These are phyloP conservation scores for Phytophthora syringae DNA, from an alignment of 352 stramenopile genomes.

Conservation along the genomic window DNA sequence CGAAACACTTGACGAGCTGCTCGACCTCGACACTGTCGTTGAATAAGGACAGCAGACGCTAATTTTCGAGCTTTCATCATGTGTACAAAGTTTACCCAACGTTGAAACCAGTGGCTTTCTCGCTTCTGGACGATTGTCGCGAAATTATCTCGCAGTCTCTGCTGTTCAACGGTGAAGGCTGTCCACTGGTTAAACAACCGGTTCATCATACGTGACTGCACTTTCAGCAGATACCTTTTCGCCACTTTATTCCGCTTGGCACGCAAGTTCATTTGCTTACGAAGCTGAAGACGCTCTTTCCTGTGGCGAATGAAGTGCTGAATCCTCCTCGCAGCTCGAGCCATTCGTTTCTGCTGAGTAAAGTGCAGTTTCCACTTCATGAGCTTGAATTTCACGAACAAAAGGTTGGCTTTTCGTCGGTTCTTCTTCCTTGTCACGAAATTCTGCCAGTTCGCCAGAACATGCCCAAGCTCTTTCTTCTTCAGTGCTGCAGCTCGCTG, in stretches of 20 bases:
- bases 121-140: conserved; percentile 48
- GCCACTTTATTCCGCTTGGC: conserved; percentile 61
- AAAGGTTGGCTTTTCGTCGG: conserved; percentile 48
- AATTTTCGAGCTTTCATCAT: conserved; percentile 37
- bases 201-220: conserved; percentile 51
- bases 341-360: conserved; percentile 28
- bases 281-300: conserved; percentile 32
- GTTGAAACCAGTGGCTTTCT: conserved; percentile 50
- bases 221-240: conserved; percentile 60
- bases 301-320: conserved; percentile 38
- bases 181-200: conserved; percentile 69
- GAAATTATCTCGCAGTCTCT: conserved; percentile 56
- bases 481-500: conserved; percentile 41
- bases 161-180: conserved; percentile 38
- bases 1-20: conserved; percentile 56
- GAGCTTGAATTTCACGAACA: conserved; percentile 75
- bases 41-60: conserved; percentile 48
- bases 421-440: conserved; percentile 49
- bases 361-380: conserved; percentile 62
- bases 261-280: conserved; percentile 48
- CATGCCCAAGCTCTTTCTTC: conserved; percentile 25
- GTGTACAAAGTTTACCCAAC: conserved; percentile 49
- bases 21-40: conserved; percentile 66
- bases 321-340: conserved; percentile 40
- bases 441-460: conserved; percentile 43